Evolutionary conservation across 495 filamentous ascomycete species (phyloP).

Genomic region (Elaphomyces granulatus): DNA sequence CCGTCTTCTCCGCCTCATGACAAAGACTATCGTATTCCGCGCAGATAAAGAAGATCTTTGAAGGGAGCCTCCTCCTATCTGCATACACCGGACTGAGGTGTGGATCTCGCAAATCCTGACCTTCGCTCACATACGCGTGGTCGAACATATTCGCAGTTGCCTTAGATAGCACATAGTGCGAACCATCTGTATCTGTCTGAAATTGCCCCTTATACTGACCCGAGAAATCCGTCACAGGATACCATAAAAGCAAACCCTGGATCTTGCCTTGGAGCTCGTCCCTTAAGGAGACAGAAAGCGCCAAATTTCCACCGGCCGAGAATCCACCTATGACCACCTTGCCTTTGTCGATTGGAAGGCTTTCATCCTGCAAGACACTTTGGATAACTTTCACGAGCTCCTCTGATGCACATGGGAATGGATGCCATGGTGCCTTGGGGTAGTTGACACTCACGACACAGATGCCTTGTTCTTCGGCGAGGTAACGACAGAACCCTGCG

Average conservation of each 20-base stretch:
- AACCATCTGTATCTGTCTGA: slow-evolving; percentile 10
- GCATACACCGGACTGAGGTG: slow-evolving; percentile 22
- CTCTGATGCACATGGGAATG: slow-evolving; percentile 18
- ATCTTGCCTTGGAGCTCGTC: slow-evolving; percentile 16
- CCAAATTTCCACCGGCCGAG: slow-evolving; percentile 24
- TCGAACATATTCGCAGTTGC: slow-evolving; percentile 14
- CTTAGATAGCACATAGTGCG: slow-evolving; percentile 15
- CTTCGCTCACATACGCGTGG: slow-evolving; percentile 19
- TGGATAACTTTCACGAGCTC: slow-evolving; percentile 14
- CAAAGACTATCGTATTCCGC: slow-evolving; percentile 21
- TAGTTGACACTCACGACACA: slow-evolving; percentile 24
- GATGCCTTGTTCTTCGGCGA: slow-evolving; percentile 19
- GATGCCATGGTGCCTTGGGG: slow-evolving; percentile 18
- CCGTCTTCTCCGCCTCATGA: slow-evolving; percentile 21
- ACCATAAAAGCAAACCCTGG: slow-evolving; percentile 18
- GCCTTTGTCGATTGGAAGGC: slow-evolving; percentile 13
- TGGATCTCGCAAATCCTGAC: slow-evolving; percentile 21
- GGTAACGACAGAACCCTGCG: slow-evolving; percentile 19
- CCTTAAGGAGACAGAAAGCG: slow-evolving; percentile 17
- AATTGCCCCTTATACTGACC: slow-evolving; percentile 15
- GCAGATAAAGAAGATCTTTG: slow-evolving; percentile 17
- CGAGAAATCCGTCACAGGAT: slow-evolving; percentile 22
- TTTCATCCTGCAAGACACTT: slow-evolving; percentile 12
- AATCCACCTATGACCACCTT: slow-evolving; percentile 24
- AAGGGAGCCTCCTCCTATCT: slow-evolving; percentile 16